Percentiles rank a stretch among this genome's conserved stretches.
Evolutionary conservation across 257 asterid genomes (phyloP).

Genomic region (Echites panduratus): DNA sequence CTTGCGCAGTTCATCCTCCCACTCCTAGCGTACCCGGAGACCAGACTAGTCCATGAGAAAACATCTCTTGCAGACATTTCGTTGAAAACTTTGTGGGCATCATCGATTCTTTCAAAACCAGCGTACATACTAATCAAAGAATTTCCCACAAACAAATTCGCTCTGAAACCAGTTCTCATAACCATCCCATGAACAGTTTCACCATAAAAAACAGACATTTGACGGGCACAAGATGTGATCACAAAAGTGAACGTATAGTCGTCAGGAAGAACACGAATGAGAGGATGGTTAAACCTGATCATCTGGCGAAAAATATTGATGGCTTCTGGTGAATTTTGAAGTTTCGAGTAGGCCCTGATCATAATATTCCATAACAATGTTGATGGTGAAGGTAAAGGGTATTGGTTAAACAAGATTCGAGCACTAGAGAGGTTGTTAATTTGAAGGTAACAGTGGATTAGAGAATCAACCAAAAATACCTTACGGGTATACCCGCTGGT

Average conservation of each 20-base stretch:
- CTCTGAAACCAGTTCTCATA: slow-evolving; percentile 32
- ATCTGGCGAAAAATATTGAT: slow-evolving; percentile 42
- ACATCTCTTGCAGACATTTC: slow-evolving; percentile 62
- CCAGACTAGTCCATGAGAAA: slow-evolving; percentile 67
- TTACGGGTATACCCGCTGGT: slow-evolving; percentile 24
- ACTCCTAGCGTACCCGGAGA: slow-evolving; percentile 50
- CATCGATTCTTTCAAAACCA: slow-evolving; percentile 31
- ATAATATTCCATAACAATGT: slow-evolving; percentile 61
- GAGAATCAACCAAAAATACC: slow-evolving; percentile 39
- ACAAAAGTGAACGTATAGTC: slow-evolving; percentile 57
- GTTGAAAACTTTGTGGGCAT: slow-evolving; percentile 50
- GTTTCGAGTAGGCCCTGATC: slow-evolving; percentile 57
- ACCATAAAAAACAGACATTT: slow-evolving; percentile 34
- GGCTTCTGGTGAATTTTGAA: slow-evolving; percentile 36
- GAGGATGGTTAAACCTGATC: slow-evolving; percentile 23
- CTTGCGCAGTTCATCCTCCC: slow-evolving; percentile 47
- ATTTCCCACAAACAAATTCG: slow-evolving; percentile 50
- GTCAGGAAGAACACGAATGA: slow-evolving; percentile 39
- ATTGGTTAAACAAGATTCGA: slow-evolving; percentile 36
- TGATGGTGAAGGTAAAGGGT: slow-evolving; percentile 53
- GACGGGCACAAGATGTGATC: slow-evolving; percentile 61
- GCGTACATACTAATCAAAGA: slow-evolving; percentile 52
- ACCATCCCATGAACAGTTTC: slow-evolving; percentile 48
- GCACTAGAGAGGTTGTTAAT: slow-evolving; percentile 30
- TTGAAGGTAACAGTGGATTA: slow-evolving; percentile 66